Base-by-base conservation (phyloP, 108 stramenopile species). In the Stephanodiscus minutulus region DNA sequence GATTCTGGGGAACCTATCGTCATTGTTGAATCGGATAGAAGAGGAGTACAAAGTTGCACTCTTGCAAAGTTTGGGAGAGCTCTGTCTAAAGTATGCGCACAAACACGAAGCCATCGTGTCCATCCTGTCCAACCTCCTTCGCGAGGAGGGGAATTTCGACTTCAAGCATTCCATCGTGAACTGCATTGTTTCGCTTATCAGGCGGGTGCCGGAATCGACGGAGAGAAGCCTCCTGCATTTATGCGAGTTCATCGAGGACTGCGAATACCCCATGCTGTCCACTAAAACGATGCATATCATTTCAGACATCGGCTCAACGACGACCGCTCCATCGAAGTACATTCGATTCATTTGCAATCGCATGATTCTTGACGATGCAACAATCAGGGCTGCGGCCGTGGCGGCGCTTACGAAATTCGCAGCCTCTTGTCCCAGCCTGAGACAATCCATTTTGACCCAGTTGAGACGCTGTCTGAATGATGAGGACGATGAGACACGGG, bases 41-140 rank as follows among this genome's bases (percentile, higher is more conserved):
- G 99, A 99, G 70, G 99, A 99, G 72, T 98, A 97, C 94, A 98
- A 94, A 74, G 87, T 93, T 61, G 85, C 88, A 13, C 88, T 97
- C 41, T 93, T 96, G 46, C 76, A 73, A 24, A 84, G 86, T n/a
- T 79, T 97, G 25, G 86, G 85, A 22, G 84, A 87, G 55, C 82
- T 96, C 12, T 91, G 89, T 74, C 61, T 96, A 13, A 91, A 85
- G 41, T 95, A 93, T 72, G 93, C 96, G 5, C 43, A 79, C 25
- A 93, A 92, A 76, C 87, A 93, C 67, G 74, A 87, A 37, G 72
- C 89, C 10, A 69, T 97, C 12, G 85, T 96, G 18, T 85, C 82
- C 20, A 95, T 96, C 73, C 73, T 97, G n/a, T 88, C 89, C 27
- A 89, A 84, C 49, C 88, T 93, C 44, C 70, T 97, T 39, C 76